Evolutionary conservation across 768 basidiomycete genomes (phyloP), one percentile per base, ranked within the genome.

Genomic region (Suillus sp.): DNA sequence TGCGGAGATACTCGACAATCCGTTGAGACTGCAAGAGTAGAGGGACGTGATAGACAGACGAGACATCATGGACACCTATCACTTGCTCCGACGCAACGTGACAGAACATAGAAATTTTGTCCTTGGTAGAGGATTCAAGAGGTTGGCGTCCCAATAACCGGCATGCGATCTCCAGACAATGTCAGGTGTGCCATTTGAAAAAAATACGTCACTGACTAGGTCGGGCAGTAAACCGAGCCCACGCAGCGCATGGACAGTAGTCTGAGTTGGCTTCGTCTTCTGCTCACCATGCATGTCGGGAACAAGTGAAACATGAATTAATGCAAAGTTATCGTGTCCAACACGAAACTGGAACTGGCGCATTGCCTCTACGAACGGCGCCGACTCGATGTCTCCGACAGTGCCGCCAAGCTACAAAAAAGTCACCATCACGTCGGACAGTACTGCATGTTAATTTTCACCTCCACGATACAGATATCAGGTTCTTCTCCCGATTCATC

Each of bases 321-420:
- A 86, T 0, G 96, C 96, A 74, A 98, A 98, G 78, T 99, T 98
- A 63, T 95, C 93, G 73, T 91, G 86, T 20, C 96, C 96, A 25
- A 99, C 96, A 62, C 96, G 90, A 82, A 98, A 98, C 73, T 99
- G 96, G 83, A 99, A 99, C 75, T 99, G 96, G n/a, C 96, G 89
- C 91, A 99, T 95, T 0, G 96, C 96, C 76, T 99, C 96, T 53
- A 99, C 83, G 76, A 99, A 99, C 2, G 96, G 96, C 3, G 96
- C 96, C 7, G 95, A 97, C 71, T 99, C 96, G 74, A 99, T 99
- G 71, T 99, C 96, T 51, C 96, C 96, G 18, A 99, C 96, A 0
- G 96, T 99, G 25, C 96, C 96, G 62, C 96, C 96, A 65, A 99
- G 91, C 94, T 96, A 65, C n/a, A 7, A 16, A 43, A 20, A 25